These are phyloP conservation scores for Rubia tinctorum DNA, from an alignment of 305 asterid species.

Conservation along the genomic window DNA sequence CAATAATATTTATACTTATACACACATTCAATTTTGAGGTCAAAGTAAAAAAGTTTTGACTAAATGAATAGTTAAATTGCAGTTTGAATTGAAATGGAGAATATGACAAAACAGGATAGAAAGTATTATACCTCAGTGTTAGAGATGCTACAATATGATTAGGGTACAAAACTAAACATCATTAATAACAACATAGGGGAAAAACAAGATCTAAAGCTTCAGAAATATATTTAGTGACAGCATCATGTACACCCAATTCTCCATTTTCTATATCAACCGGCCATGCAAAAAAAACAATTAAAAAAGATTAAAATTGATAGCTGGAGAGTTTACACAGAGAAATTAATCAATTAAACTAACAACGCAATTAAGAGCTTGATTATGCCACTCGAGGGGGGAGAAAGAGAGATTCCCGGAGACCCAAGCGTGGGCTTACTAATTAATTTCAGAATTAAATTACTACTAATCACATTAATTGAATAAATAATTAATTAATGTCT, in stretches of 20 bases:
- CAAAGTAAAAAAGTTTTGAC: too few relatives aligned
- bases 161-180: not conserved
- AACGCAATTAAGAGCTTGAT: not conserved
- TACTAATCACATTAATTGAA: conserved; percentile 12
- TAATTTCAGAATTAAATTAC: conserved; percentile 6
- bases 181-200: too few relatives aligned
- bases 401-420: conserved; percentile 75
- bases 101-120: too few relatives aligned
- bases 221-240: not conserved
- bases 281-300: conserved; percentile 2
- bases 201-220: not conserved
- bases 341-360: not conserved
- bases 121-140: too few relatives aligned
- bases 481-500: not conserved
- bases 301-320: not conserved
- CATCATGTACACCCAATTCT: not conserved
- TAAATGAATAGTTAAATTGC: too few relatives aligned
- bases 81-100: too few relatives aligned
- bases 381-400: conserved; percentile 31
- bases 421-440: conserved; percentile 70
- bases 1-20: too few relatives aligned
- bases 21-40: too few relatives aligned
- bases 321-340: conserved; percentile 1
- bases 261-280: not conserved
- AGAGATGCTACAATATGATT: too few relatives aligned